Evolutionary conservation across 495 filamentous ascomycete genomes (phyloP).

Genomic region (Hamigera avellanea): DNA sequence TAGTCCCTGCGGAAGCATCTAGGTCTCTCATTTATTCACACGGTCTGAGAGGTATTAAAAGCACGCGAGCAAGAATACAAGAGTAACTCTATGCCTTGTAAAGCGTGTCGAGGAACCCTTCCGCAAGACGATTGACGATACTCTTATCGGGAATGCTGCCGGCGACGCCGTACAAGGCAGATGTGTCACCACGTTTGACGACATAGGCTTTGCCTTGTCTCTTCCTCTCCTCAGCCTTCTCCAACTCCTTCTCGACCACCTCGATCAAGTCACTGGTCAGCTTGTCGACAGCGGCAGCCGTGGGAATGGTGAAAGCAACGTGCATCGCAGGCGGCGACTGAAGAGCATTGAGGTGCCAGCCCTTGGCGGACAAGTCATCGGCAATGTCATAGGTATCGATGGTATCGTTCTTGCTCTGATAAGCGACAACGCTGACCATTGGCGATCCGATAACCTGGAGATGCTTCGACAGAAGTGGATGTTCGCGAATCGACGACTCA

Average conservation of each 20-base stretch:
- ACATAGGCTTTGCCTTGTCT: conserved; percentile 46
- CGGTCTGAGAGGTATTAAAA: too few species aligned
- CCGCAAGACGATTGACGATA: conserved; percentile 80
- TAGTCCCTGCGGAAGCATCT: too few species aligned
- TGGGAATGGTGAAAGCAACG: conserved; percentile 85
- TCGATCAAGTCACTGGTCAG: conserved; percentile 67
- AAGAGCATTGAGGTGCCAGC: conserved; percentile 94
- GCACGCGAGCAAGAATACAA: too few species aligned
- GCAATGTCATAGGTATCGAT: conserved; percentile 83
- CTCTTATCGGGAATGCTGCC: conserved; percentile 92
- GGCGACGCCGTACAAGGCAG: conserved; percentile 89
- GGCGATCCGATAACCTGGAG: conserved; percentile 76
- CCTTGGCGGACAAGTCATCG: conserved; percentile 66
- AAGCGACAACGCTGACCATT: conserved; percentile 82
- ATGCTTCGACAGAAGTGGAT: conserved; percentile 53
- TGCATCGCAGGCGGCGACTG: conserved; percentile 92
- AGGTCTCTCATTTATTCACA: too few species aligned
- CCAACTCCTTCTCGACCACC: conserved; percentile 67
- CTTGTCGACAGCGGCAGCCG: conserved; percentile 65
- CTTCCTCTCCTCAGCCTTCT: conserved; percentile 63
- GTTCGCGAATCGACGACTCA: conserved; percentile 56
- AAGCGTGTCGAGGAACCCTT: conserved; percentile 86
- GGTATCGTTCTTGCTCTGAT: conserved; percentile 52
- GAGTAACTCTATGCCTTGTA: conserved; percentile 95
- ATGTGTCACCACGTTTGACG: conserved; percentile 51